Evolutionary conservation across 164 flowering plant genomes (phyloP), one percentile per base, ranked within the genome.

Genomic region (Warburgia ugandensis): DNA sequence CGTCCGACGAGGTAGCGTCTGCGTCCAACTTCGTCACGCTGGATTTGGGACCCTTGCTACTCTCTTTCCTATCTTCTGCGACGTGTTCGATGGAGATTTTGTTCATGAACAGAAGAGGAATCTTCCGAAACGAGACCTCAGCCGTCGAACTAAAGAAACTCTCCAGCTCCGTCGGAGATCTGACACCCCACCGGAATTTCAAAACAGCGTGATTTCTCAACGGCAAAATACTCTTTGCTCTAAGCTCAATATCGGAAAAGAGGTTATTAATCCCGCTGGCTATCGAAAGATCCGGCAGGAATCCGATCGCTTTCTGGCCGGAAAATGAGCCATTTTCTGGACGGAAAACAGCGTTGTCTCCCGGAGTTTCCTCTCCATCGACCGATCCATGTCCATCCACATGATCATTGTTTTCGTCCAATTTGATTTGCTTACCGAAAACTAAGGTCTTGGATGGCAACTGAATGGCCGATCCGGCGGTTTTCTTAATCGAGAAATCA

Each of bases 81-180:
- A 72, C 80, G 65, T 76, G 86, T 58, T 83, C 88, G 56, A 86
- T 66, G 44, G 74, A 70, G n/a, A 86, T 69, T 50, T 86, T 83
- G 42, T 67, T 66, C 79, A 83, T 69, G 64, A 74, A 80, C 20
- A 83, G 64, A 22, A 73, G 56, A 4, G 91, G 95, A 32, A 83
- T 53, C 57, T 66, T 75, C 20, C 50, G 33, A 12, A 73, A 41
- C 44, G 67, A 50, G 35, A 69, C 58, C 61, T 43, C 66, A 7
- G 65, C 70, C 56, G 64, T 32, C 6, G 69, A 59, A 36, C 70
- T 60, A 19, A 55, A 47, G 14, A 22, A 27, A 8, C 23, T 35
- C 53, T 48, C 54, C 6, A 62, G 37, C 62, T 72, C 73, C 56
- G 65, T 52, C 35, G 90, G 84, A 42, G 79, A 59, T 55, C 73